A percentile compares a stretch with the other conserved stretches of the same genome.
phyloP scores from a whole-genome alignment of 1,139 yeast genomes.

The Protomyces inundatus region DNA sequence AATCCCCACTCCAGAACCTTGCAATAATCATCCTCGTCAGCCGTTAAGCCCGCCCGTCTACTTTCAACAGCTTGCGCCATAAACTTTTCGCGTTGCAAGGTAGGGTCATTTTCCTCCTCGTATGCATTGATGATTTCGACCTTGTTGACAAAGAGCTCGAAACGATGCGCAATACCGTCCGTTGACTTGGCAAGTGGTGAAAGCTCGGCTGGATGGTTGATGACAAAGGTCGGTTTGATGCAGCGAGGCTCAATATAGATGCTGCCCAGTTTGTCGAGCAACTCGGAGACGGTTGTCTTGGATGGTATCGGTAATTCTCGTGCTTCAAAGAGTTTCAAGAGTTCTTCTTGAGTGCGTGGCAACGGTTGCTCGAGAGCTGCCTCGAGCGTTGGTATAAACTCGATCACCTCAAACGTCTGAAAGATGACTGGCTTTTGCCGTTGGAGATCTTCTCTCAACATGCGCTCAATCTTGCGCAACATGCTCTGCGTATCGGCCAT shows the following conservation, averaged over 20 bases:
- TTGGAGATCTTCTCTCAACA: conserved; percentile 60
- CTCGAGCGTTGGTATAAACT: conserved; percentile 94
- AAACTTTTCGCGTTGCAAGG: conserved; percentile 59
- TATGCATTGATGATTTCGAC: conserved; percentile 88
- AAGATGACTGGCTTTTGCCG: conserved; percentile 65
- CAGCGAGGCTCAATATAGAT: conserved; percentile 59
- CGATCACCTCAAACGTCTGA: conserved; percentile 62
- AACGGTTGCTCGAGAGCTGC: conserved; percentile 75
- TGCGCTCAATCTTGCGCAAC: conserved; percentile 95
- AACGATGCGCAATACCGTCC: conserved; percentile 54
- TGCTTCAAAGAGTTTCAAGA: conserved; percentile 43
- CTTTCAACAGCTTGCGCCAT: conserved; percentile 48
- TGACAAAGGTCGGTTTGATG: conserved; percentile 61
- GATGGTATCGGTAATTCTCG: conserved; percentile 33
- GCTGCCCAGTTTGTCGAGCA: conserved; percentile 63
- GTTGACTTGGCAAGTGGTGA: conserved; percentile 81
- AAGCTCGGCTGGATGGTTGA: conserved; percentile 76
- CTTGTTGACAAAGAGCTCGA: conserved; percentile 76
- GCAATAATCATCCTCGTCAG: conserved; percentile 70
- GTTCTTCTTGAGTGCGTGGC: conserved; percentile 53
- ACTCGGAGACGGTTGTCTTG: conserved; percentile 45
- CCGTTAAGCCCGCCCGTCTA: conserved; percentile 57
- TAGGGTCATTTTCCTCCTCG: conserved; percentile 91
- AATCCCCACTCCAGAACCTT: conserved; percentile 82
- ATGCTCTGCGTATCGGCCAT: conserved; percentile 94